Conservation (phyloP, 192 early-diverging fungal genomes). For the Thoreauomyces humboldtii region DNA sequence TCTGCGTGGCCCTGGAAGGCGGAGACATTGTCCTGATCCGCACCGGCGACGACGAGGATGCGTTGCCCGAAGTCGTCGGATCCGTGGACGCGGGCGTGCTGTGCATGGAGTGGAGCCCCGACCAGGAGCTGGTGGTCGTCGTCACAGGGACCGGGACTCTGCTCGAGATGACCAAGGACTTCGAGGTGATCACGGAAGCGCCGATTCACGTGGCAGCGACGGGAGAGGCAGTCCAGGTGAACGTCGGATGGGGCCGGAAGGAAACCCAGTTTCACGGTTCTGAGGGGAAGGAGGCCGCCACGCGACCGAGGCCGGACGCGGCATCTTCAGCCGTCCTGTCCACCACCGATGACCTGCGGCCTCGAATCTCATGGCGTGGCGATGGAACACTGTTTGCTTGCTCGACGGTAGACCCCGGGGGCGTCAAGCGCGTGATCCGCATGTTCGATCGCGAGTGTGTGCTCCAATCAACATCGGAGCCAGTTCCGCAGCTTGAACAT, state of each 20-base stretch:
- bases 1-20: slow-evolving; percentile 43
- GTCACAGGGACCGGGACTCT: slow-evolving; percentile 74
- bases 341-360: slow-evolving; percentile 64
- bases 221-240: slow-evolving; percentile 71
- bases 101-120: slow-evolving; percentile 82
- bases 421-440: slow-evolving; percentile 62
- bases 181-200: slow-evolving; percentile 84
- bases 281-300: slow-evolving; percentile 72
- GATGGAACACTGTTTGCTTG: slow-evolving; percentile 82
- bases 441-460: slow-evolving; percentile 84
- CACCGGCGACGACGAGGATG: not conserved
- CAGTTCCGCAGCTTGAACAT: slow-evolving; percentile 74
- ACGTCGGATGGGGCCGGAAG: slow-evolving; percentile 94
- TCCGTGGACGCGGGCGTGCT: slow-evolving; percentile 71
- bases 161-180: slow-evolving; percentile 89
- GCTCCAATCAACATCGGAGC: slow-evolving; percentile 79
- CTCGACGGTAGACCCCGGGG: slow-evolving; percentile 61
- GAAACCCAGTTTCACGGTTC: slow-evolving; percentile 98
- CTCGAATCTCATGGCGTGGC: slow-evolving; percentile 86
- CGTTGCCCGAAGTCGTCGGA: slow-evolving; percentile 54
- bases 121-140: slow-evolving; percentile 79
- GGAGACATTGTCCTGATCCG: slow-evolving; percentile 49
- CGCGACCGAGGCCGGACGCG: slow-evolving; percentile 41
- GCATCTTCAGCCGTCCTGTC: slow-evolving; percentile 43
- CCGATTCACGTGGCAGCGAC: slow-evolving; percentile 64